Percentiles rank a stretch among this genome's conserved stretches.
These are phyloP conservation scores for Rhodotorula sp. DNA, from an alignment of 1,284 basidiomycete species.

Conservation along the genomic window DNA sequence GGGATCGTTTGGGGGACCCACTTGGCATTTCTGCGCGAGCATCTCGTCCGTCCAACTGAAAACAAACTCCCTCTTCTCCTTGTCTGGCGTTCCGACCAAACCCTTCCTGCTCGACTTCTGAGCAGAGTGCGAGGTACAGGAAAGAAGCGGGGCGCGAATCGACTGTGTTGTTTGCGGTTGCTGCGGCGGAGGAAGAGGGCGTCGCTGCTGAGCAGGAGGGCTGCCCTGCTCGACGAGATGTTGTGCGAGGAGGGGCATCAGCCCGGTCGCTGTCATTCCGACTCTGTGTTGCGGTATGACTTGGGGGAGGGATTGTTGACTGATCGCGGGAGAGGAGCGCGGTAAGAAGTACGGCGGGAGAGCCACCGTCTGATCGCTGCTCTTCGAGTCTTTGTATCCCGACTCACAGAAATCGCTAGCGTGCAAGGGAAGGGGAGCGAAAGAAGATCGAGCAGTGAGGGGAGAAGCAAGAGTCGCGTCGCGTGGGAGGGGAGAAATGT, in stretches of 20 bases:
- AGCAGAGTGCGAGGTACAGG: no score
- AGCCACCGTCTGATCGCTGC: no score
- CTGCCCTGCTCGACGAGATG: conserved; percentile 17
- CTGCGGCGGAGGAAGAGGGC: no score
- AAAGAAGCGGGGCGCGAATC: no score
- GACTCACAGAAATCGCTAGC: not conserved
- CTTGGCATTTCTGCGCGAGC: conserved; percentile 12
- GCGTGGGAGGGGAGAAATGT: no score
- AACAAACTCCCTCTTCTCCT: conserved; percentile 1
- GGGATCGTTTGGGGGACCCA: not conserved
- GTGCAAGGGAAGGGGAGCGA: not conserved
- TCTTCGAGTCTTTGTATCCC: no score
- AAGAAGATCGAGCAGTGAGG: not conserved
- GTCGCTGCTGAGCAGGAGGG: not conserved
- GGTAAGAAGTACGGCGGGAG: not conserved
- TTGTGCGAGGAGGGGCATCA: conserved; percentile 25
- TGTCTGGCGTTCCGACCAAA: no score
- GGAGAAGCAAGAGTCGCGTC: not conserved
- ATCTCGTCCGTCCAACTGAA: conserved; percentile 15
- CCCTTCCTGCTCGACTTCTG: no score
- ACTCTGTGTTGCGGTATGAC: no score
- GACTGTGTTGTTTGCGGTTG: no score
- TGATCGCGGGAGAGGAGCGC: not conserved
- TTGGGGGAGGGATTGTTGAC: not conserved
- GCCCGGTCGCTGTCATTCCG: not conserved